Conservation (phyloP, 306 rosid genomes). For the Lotus japonicus region DNA sequence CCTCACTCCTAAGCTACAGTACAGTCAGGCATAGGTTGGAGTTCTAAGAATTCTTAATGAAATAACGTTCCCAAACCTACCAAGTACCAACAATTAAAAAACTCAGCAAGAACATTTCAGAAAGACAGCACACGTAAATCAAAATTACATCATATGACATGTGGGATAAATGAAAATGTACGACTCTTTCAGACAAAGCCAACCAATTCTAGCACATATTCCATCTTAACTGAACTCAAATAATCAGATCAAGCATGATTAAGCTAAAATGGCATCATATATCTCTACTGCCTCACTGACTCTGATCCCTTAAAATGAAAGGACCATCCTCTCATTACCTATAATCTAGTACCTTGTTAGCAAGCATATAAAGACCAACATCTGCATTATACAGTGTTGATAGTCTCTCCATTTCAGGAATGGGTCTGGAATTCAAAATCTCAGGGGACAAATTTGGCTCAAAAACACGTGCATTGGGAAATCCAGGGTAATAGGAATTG, state of each 20-base stretch:
- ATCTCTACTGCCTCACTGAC: background rate
- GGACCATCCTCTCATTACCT: conserved; percentile 1
- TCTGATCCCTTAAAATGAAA: conserved; percentile 8
- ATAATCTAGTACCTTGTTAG: conserved; percentile 70
- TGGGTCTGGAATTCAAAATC: conserved; percentile 52
- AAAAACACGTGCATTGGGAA: conserved; percentile 89
- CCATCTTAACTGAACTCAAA: conserved; percentile 2
- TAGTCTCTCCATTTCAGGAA: conserved; percentile 90
- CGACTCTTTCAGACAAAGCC: background rate
- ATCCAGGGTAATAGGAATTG: conserved; percentile 81
- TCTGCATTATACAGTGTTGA: conserved; percentile 97
- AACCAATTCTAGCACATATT: background rate
- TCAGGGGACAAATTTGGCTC: conserved; percentile 63
- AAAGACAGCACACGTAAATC: background rate
- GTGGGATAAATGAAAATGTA: background rate
- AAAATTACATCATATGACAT: background rate
- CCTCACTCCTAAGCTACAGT: too few species aligned
- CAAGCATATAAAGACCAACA: conserved; percentile 99
- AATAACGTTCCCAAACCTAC: background rate
- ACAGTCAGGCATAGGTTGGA: too few species aligned
- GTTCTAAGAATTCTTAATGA: background rate
- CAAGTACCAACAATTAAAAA: background rate
- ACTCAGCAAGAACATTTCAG: background rate
- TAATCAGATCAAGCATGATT: conserved; percentile 6
- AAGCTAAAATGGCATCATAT: background rate